Evolutionary conservation across 2,329 filamentous ascomycete genomes (phyloP).

Genomic region (Sporothrix curviconia): DNA sequence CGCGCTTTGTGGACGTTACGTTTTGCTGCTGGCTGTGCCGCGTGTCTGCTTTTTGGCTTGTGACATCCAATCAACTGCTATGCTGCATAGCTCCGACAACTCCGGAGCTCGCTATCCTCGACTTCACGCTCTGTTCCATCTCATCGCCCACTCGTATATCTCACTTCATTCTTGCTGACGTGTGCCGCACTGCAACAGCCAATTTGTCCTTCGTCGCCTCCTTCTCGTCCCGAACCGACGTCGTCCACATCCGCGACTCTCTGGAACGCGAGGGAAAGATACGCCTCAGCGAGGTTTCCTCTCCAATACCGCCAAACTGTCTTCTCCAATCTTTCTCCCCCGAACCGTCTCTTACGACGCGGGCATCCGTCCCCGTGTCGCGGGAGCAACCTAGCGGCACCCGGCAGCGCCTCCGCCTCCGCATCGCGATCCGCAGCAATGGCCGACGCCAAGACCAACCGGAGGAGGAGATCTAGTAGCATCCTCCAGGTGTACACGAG

Average conservation of each 20-base stretch:
- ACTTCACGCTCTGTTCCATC: not conserved
- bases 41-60: not conserved
- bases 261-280: constrained; percentile 1
- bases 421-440: constrained; percentile 48
- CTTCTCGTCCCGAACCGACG: too few species aligned
- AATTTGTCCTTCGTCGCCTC: not conserved
- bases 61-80: not conserved
- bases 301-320: constrained; percentile 86
- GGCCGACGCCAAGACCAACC: constrained; percentile 60
- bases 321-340: constrained; percentile 78
- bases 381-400: constrained; percentile 36
- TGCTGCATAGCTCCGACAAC: not conserved
- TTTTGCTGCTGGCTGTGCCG: not conserved
- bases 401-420: constrained; percentile 28
- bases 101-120: not conserved
- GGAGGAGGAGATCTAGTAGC: constrained; percentile 93
- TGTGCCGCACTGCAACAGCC: not conserved
- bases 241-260: not conserved
- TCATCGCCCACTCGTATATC: not conserved
- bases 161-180: not conserved
- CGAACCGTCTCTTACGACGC: constrained; percentile 89
- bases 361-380: constrained; percentile 63
- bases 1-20: not conserved
- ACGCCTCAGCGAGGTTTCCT: not conserved
- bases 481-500: constrained; percentile 87